phyloP scores from a whole-genome alignment of 495 filamentous ascomycete genomes.

The Venustampulla echinocandica region DNA sequence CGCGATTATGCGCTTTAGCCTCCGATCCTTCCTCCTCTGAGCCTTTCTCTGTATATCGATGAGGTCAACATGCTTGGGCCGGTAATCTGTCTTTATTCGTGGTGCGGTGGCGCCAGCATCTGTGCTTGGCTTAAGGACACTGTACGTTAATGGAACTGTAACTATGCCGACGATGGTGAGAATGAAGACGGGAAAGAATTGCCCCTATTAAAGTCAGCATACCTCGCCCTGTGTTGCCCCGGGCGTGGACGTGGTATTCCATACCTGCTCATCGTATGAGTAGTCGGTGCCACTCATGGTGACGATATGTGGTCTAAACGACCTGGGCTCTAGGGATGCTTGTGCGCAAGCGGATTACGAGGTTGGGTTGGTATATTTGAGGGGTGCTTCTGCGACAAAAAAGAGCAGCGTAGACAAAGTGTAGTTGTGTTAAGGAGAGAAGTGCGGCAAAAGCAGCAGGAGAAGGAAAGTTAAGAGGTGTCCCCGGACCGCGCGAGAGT shows the following conservation, averaged over 20 bases:
- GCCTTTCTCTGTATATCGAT: conserved; percentile 78
- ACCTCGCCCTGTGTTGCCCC: no score
- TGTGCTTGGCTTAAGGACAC: conserved; percentile 68
- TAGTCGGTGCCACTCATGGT: conserved; percentile 57
- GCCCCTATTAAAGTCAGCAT: conserved; percentile 46
- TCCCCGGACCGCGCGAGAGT: no score
- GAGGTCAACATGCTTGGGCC: conserved; percentile 71
- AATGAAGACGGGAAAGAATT: conserved; percentile 99
- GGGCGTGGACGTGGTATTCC: no score
- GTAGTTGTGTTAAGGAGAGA: no score
- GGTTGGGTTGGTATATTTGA: no score
- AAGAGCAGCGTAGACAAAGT: no score
- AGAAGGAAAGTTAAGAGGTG: no score
- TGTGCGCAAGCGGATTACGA: conserved; percentile 14
- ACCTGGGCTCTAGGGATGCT: conserved; percentile 5
- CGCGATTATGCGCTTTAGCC: conserved; percentile 75
- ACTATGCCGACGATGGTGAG: conserved; percentile 80
- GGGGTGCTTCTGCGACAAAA: no score
- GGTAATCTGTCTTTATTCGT: conserved; percentile 57
- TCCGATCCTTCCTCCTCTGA: conserved; percentile 82
- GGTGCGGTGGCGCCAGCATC: conserved; percentile 46
- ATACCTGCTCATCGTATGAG: conserved; percentile 88
- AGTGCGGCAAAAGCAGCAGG: no score
- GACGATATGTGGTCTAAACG: conserved; percentile 16
- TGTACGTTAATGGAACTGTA: conserved; percentile 86